Evolutionary conservation across 1,284 basidiomycete genomes (phyloP).

Genomic region (Clitocybe nebularis): DNA sequence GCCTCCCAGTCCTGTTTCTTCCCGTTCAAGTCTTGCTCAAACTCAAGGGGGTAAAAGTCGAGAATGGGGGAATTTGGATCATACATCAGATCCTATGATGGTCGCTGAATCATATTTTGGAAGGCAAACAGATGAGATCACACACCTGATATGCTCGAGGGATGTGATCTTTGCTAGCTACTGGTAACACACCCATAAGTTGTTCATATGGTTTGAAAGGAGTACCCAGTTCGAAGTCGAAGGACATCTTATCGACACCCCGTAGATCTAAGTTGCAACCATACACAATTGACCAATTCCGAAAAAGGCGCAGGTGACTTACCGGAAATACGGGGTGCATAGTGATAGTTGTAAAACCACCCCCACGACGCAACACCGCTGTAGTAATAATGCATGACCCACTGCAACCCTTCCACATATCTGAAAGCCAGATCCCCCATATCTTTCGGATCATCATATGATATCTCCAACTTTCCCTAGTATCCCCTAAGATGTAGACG

Average conservation of each 20-base stretch:
- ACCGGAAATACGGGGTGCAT: slow-evolving; percentile 93
- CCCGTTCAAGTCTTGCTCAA: slow-evolving; percentile 93
- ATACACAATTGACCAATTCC: too few species aligned
- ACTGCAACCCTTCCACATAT: slow-evolving; percentile 95
- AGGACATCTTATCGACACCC: slow-evolving; percentile 74
- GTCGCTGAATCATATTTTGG: slow-evolving; percentile 5
- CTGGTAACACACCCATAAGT: slow-evolving; percentile 96
- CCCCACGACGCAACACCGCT: slow-evolving; percentile 96
- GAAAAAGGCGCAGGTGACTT: slow-evolving; percentile 20
- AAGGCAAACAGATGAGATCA: slow-evolving; percentile 7
- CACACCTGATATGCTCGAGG: slow-evolving; percentile 79
- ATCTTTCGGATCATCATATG: slow-evolving; percentile 63
- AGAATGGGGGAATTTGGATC: slow-evolving; percentile 84
- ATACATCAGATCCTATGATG: slow-evolving; percentile 80
- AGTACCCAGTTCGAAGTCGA: slow-evolving; percentile 81
- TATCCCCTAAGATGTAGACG: slow-evolving; percentile 1
- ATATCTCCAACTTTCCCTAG: slow-evolving; percentile 82
- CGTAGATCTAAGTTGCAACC: slow-evolving; percentile 75
- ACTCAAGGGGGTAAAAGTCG: slow-evolving; percentile 92
- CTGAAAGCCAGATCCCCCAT: slow-evolving; percentile 70
- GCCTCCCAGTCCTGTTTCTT: slow-evolving; percentile 99
- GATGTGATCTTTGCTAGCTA: slow-evolving; percentile 85
- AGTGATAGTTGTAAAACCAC: slow-evolving; percentile 99
- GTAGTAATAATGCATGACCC: slow-evolving; percentile 99
- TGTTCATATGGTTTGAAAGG: slow-evolving; percentile 97